Base-by-base conservation (phyloP, 805 yeast genomes). In the Lachancea meyersii region DNA sequence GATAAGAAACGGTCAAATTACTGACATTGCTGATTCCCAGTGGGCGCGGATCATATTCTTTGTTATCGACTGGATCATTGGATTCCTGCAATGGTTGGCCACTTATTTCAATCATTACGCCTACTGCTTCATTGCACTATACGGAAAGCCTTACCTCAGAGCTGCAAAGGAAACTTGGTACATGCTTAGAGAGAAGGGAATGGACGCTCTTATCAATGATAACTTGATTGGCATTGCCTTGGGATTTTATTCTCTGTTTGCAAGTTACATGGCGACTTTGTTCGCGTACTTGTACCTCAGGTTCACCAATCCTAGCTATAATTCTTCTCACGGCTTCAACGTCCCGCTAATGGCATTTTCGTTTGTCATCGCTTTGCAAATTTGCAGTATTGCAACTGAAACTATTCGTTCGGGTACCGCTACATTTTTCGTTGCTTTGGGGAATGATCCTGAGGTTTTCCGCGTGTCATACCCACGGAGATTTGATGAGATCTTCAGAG, bases 101-200 rank as follows among this genome's bases (percentile, higher is more conserved):
- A 73, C 80, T 46, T 88, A 86, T 71, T 88, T 89, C 69, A 87
- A 89, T 65, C 91, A 84, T 59, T 89, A 86, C 58, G 95, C 96
- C 5, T 86, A 84, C 60, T 81, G 93, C 22, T 86, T 81, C 56
- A 71, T 89, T 53, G 95, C 96, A 0, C 71, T 89, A 19, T 91
- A 87, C 63, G 97, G 97, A 36, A 80, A 80, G 52, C 71, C 78
- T 27, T 91, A 88, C 57, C 55, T 85, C 38, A 68, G 71, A 22
- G 80, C 94, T 1, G 89, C 96, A 1, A 82, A 75, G 53, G 91
- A 86, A 46, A 84, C 97, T 0, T 82, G 88, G 77, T 76, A 78
- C 53, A 71, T 89, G 63, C 62, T 89, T 51, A 75, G 82, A 55
- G 78, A 72, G 58, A 83, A 86, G 60, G 96, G 96, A 26, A 70